Evolutionary conservation across 164 flowering plant species (phyloP).

Genomic region (Euptelea pleiosperma): DNA sequence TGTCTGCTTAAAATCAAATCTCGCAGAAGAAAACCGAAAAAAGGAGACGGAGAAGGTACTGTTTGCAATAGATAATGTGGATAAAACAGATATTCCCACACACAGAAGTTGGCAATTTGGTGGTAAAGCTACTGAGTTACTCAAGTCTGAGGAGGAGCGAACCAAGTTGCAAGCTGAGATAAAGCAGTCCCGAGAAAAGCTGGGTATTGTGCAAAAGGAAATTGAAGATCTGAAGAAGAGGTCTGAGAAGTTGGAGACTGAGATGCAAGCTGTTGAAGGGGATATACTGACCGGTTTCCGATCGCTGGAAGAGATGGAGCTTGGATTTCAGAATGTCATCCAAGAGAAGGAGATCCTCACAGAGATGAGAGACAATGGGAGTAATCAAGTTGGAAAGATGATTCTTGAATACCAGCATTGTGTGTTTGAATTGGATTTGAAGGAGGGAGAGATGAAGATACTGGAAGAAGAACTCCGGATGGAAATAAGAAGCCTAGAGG

Average conservation of each 20-base stretch:
- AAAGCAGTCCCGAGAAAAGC: constrained; percentile 49
- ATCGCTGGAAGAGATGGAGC: constrained; percentile 33
- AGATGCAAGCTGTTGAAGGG: constrained; percentile 23
- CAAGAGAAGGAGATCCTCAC: constrained; percentile 47
- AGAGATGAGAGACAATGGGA: constrained; percentile 46
- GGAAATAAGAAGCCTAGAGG: constrained; percentile 31
- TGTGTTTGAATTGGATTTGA: constrained; percentile 43
- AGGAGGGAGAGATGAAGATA: constrained; percentile 44
- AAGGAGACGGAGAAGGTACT: constrained; percentile 77
- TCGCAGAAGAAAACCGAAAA: constrained; percentile 55
- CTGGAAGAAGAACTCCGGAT: constrained; percentile 46
- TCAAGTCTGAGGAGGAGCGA: constrained; percentile 81
- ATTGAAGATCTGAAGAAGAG: constrained; percentile 35
- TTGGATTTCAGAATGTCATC: constrained; percentile 31
- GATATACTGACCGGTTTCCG: constrained; percentile 22
- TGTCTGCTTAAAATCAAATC: constrained; percentile 44
- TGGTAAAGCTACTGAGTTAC: constrained; percentile 72
- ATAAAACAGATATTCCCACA: constrained; percentile 32
- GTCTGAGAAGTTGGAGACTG: constrained; percentile 31
- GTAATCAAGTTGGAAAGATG: constrained; percentile 40
- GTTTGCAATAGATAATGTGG: constrained; percentile 65
- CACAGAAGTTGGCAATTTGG: constrained; percentile 47
- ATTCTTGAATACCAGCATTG: constrained; percentile 53
- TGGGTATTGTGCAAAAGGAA: constrained; percentile 40
- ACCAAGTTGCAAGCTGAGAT: constrained; percentile 55